Evolutionary conservation across 148 eudicot species (phyloP), one percentile per base, ranked within the genome.

Genomic region (Rhododendron simsii): DNA sequence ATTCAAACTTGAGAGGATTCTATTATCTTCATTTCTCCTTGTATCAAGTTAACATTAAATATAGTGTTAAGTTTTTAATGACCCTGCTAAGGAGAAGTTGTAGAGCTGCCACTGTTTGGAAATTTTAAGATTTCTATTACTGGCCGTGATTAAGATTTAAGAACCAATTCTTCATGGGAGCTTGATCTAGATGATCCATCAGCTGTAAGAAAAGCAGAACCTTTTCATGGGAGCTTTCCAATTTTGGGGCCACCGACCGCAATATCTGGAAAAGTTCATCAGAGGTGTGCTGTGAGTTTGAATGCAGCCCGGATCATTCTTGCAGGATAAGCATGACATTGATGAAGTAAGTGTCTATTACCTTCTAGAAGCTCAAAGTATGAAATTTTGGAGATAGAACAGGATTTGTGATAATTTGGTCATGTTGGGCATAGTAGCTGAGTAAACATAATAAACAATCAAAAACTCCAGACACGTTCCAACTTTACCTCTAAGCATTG

Each of bases 131-230:
- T 69, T 65, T 86, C 12, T 51, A 18, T 51, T 23, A 47, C 53
- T 48, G 67, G 39, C 35, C 28, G 71, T 33, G 50, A 37, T 18
- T 75, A 6, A 37, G 47, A 75, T 37, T 39, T 75, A 71, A 84
- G 83, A 47, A 33, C 21, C 21, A 61, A n/a, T 83, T 87, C 50
- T 85, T 81, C 44, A n/a, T n/a, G n/a, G 76, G 93, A 92, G 80
- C 98, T 98, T 85, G 96, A 95, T 87, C 88, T 98, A 23, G 99
- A 98, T 91, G 99, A 98, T 88, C 99, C 99, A 88, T 98, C 99
- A 39, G 98, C 99, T 81, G 99, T 98, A 84, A 93, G 99, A 82
- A 98, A 98, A 94, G 98, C 99, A 53, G 99, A 98, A 89, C 99
- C 98, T 84, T 98, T 98, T 88, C 87, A 89, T 85, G 99, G 96